phyloP scores from a whole-genome alignment of 2,329 filamentous ascomycete genomes.

The Ophiostoma fasciatum region DNA sequence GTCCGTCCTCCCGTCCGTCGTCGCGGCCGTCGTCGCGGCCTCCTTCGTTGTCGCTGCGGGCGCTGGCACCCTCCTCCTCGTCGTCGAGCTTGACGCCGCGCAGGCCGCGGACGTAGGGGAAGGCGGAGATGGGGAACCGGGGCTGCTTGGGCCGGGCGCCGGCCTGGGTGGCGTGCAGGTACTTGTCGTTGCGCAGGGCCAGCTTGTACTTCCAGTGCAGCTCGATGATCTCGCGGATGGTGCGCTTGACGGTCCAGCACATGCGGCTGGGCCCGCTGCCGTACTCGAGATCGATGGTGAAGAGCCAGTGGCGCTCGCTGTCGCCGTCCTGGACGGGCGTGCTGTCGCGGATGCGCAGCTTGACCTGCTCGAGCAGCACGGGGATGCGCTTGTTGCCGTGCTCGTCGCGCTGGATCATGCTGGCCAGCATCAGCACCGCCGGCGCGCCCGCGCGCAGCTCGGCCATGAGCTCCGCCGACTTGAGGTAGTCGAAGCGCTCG shows the following conservation, averaged over 20 bases:
- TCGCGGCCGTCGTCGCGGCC: too few species aligned
- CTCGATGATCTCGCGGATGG: slow-evolving; percentile 79
- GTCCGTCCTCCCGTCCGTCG: slow-evolving; percentile 1
- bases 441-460: slow-evolving; percentile 86
- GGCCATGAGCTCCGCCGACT: slow-evolving; percentile 91
- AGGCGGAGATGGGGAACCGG: slow-evolving; percentile 75
- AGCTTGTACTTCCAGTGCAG: slow-evolving; percentile 89
- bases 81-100: slow-evolving; percentile 66
- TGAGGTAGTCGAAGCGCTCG: slow-evolving; percentile 82
- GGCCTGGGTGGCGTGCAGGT: slow-evolving; percentile 52
- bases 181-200: slow-evolving; percentile 68
- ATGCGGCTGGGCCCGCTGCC: slow-evolving; percentile 90
- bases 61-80: slow-evolving; percentile 41
- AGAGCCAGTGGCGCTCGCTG: slow-evolving; percentile 62
- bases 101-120: slow-evolving; percentile 75
- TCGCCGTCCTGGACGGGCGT: slow-evolving; percentile 48
- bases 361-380: slow-evolving; percentile 86
- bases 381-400: slow-evolving; percentile 91
- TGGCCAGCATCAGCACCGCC: slow-evolving; percentile 84
- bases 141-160: slow-evolving; percentile 67
- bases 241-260: slow-evolving; percentile 87
- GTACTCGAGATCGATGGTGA: slow-evolving; percentile 88
- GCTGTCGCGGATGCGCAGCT: slow-evolving; percentile 74
- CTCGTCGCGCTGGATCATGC: slow-evolving; percentile 95
- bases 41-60: slow-evolving; percentile 20